Conservation (phyloP, 768 basidiomycete genomes). For the Serendipita sp. region DNA sequence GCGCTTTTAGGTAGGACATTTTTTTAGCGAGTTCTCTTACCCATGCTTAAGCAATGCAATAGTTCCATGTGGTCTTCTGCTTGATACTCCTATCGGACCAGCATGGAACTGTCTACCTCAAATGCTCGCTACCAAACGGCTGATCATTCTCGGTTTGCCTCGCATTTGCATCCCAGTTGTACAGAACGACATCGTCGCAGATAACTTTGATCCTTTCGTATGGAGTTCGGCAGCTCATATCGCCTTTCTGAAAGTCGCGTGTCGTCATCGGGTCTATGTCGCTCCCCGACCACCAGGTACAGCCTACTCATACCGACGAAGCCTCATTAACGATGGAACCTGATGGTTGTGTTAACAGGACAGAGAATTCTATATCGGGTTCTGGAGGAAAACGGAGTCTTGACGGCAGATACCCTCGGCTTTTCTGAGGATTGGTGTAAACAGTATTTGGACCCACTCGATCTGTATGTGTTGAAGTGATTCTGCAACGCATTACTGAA, state of each 20-base stretch:
- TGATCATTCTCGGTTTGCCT: neutral
- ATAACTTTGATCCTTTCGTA: neutral
- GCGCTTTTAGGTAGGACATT: no score
- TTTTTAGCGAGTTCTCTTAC: no score
- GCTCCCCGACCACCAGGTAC: neutral
- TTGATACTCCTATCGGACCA: neutral
- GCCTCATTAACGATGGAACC: neutral
- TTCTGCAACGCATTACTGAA: neutral
- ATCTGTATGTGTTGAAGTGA: neutral
- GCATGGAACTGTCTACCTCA: neutral
- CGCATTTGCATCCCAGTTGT: neutral
- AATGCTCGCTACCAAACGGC: slow-evolving; percentile 4
- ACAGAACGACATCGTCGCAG: neutral
- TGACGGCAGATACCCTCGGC: neutral
- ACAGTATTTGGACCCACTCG: neutral
- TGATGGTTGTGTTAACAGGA: neutral
- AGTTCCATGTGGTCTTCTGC: neutral
- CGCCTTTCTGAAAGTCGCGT: neutral
- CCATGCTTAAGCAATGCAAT: no score
- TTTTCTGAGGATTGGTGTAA: slow-evolving; percentile 1
- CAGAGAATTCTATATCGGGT: neutral
- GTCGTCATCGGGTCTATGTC: neutral
- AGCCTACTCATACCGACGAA: neutral
- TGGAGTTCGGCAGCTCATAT: neutral
- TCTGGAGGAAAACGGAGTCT: neutral